These are phyloP conservation scores for Pelargonium citronellum DNA, from an alignment of 441 rosid species.

Conservation along the genomic window DNA sequence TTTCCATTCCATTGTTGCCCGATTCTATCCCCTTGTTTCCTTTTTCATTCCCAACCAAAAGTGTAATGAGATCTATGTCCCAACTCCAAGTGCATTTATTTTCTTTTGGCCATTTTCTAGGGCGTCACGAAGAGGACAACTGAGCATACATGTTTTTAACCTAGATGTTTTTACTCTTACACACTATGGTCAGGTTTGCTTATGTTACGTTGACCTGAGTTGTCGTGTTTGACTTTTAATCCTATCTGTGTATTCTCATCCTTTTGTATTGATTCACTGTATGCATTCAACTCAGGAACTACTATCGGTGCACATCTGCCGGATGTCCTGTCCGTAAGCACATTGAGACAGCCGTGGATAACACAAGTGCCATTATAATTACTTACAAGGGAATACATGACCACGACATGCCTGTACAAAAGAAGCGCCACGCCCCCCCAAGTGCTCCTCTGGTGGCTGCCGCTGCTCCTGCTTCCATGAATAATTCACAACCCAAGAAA, in stretches of 20 bases:
- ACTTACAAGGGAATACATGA: slow-evolving; percentile 84
- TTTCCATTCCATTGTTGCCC: no score
- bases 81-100: no score
- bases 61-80: no score
- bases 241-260: background rate
- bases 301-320: slow-evolving; percentile 86
- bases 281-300: slow-evolving; percentile 54
- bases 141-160: no score
- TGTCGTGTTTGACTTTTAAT: no score
- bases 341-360: slow-evolving; percentile 66
- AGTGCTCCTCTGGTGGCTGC: slow-evolving; percentile 77
- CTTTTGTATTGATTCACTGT: slow-evolving; percentile 16
- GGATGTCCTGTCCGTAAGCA: slow-evolving; percentile 89
- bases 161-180: no score
- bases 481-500: slow-evolving; percentile 34
- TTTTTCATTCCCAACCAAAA: no score
- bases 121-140: no score
- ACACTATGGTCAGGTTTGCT: no score
- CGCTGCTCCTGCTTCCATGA: slow-evolving; percentile 59
- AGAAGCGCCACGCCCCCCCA: slow-evolving; percentile 75
- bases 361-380: slow-evolving; percentile 54
- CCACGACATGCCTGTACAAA: slow-evolving; percentile 91
- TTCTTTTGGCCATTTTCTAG: no score
- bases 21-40: no score
- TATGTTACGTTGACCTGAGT: no score